phyloP scores from a whole-genome alignment of 345 rosid genomes.

The Bruguiera sexangula region DNA sequence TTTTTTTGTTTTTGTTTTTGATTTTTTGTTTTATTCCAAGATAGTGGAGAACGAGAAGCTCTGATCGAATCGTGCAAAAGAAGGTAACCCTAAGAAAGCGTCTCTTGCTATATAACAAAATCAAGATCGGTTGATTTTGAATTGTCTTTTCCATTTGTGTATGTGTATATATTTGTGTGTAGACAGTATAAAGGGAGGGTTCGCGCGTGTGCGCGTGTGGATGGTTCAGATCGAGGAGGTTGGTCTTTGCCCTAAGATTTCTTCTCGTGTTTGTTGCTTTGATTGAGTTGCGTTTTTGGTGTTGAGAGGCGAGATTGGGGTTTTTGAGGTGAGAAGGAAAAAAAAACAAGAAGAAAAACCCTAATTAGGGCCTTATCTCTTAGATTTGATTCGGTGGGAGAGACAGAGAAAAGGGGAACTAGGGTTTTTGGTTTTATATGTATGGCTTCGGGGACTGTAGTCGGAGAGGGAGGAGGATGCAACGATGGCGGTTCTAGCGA shows the following conservation, averaged over 20 bases:
- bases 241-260: neutral
- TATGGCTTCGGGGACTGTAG: constrained; percentile 92
- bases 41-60: constrained; percentile 11
- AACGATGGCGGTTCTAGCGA: constrained; percentile 49
- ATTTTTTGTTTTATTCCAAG: constrained; percentile 6
- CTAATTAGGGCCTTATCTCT: constrained; percentile 10
- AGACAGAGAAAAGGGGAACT: neutral
- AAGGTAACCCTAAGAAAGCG: neutral
- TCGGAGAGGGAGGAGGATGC: constrained; percentile 47
- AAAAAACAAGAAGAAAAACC: constrained; percentile 15
- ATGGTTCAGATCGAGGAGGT: constrained; percentile 15
- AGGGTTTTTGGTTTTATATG: constrained; percentile 58
- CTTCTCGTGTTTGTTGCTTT: neutral
- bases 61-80: constrained; percentile 9
- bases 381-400: neutral
- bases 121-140: neutral
- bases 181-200: neutral
- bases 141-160: neutral
- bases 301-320: constrained; percentile 20
- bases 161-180: neutral
- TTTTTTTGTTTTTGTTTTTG: too few relatives aligned
- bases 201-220: neutral
- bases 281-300: constrained; percentile 12
- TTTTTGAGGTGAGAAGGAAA: constrained; percentile 13
- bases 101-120: neutral